A percentile compares a stretch with the other conserved stretches of the same genome.
These are phyloP conservation scores for Talaromyces sp. DNA, from an alignment of 2,329 filamentous ascomycete species.

Conservation along the genomic window DNA sequence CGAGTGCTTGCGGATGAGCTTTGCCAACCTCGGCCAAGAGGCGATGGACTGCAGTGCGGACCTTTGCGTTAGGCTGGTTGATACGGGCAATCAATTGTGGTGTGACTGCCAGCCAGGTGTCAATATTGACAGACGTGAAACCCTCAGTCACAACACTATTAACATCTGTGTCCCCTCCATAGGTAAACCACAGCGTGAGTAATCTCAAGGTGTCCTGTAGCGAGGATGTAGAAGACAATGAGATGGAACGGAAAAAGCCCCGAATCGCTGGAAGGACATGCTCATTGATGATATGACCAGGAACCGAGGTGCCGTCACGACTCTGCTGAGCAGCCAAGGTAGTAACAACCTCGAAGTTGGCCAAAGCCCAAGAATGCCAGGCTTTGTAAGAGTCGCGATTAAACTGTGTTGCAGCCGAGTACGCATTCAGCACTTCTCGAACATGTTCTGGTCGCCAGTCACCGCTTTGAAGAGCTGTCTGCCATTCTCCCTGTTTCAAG, in stretches of 20 bases:
- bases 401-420: slow-evolving; percentile 86
- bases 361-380: slow-evolving; percentile 97
- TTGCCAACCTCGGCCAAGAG: slow-evolving; percentile 89
- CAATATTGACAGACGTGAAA: slow-evolving; percentile 85
- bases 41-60: slow-evolving; percentile 87
- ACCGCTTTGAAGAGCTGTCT: slow-evolving; percentile 76
- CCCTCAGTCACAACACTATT: slow-evolving; percentile 85
- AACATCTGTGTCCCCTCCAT: slow-evolving; percentile 84
- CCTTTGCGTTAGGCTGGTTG: slow-evolving; percentile 86
- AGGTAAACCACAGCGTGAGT: slow-evolving; percentile 92
- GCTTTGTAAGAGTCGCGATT: slow-evolving; percentile 98
- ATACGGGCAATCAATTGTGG: slow-evolving; percentile 96
- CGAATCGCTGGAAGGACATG: slow-evolving; percentile 92
- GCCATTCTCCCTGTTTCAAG: slow-evolving; percentile 94
- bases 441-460: slow-evolving; percentile 87
- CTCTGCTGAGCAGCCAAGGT: slow-evolving; percentile 67
- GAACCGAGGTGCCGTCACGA: slow-evolving; percentile 53
- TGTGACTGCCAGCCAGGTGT: slow-evolving; percentile 98
- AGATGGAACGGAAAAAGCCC: slow-evolving; percentile 97
- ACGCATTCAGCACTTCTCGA: slow-evolving; percentile 84
- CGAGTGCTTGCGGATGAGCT: slow-evolving; percentile 89
- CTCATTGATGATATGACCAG: slow-evolving; percentile 68
- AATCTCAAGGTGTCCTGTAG: slow-evolving; percentile 91
- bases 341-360: slow-evolving; percentile 97
- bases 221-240: slow-evolving; percentile 84